These are phyloP conservation scores for Henckelia pumila DNA, from an alignment of 257 asterid genomes.

Conservation along the genomic window DNA sequence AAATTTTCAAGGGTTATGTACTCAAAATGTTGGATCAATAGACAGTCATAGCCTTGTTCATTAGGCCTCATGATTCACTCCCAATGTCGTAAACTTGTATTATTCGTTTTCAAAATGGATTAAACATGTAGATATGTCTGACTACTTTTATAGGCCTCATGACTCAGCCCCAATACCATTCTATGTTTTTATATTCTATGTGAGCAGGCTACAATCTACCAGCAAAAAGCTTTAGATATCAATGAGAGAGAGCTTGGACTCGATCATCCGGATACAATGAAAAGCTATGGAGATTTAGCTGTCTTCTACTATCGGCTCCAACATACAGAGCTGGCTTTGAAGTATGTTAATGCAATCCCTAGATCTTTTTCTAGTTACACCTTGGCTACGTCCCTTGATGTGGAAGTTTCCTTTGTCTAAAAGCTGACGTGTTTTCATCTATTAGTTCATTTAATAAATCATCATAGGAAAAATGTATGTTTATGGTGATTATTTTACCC, in stretches of 20 bases:
- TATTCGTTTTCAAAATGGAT: not conserved
- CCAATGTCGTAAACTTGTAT: not conserved
- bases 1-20: not conserved
- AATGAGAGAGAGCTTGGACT: constrained; percentile 85
- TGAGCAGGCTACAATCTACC: constrained; percentile 73
- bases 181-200: constrained; percentile 13
- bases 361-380: not conserved
- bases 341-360: not conserved
- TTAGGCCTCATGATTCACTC: no score
- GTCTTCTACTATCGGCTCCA: constrained; percentile 83
- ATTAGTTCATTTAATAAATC: no score
- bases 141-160: constrained; percentile 7
- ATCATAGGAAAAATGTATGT: not conserved
- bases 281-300: constrained; percentile 82
- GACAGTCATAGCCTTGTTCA: not conserved
- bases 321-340: constrained; percentile 64
- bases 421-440: not conserved
- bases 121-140: not conserved
- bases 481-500: not conserved
- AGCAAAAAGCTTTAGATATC: constrained; percentile 80
- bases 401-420: not conserved
- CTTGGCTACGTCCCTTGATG: not conserved
- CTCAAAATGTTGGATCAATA: constrained; percentile 9
- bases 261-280: constrained; percentile 91
- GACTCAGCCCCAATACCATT: constrained; percentile 21